A percentile compares a stretch with the other conserved stretches of the same genome.
Conservation (phyloP, 257 asterid genomes). For the Catharanthus roseus region DNA sequence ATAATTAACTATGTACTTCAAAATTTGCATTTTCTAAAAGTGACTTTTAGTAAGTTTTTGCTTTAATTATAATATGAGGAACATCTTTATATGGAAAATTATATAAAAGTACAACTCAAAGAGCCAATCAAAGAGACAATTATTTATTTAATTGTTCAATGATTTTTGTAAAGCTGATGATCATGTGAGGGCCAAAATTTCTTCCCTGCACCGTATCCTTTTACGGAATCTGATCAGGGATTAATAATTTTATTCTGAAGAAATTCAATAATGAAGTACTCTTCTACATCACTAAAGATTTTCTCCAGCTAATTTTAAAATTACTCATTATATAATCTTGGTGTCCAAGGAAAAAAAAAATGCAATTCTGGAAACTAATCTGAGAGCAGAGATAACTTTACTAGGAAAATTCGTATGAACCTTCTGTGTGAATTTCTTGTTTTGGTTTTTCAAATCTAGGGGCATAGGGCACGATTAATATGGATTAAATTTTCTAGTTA, state of each 20-base stretch:
- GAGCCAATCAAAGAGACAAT: background rate
- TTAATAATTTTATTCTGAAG: conserved; percentile 3
- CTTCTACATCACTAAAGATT: background rate
- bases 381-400: background rate
- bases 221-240: background rate
- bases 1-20: too few relatives aligned
- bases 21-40: too few relatives aligned
- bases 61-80: background rate
- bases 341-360: background rate
- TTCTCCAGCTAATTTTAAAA: conserved; percentile 11
- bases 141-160: conserved; percentile 10
- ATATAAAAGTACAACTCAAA: conserved; percentile 1
- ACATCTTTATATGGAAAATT: too few relatives aligned
- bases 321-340: background rate
- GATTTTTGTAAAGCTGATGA: conserved; percentile 11
- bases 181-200: conserved; percentile 24
- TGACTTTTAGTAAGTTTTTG: too few relatives aligned
- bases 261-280: conserved; percentile 4
- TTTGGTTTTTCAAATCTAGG: too few relatives aligned
- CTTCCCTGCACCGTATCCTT: conserved; percentile 7
- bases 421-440: conserved; percentile 2
- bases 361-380: background rate
- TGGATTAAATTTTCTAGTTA: too few relatives aligned
- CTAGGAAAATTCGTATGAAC: conserved; percentile 7
- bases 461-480: too few relatives aligned